Conservation (phyloP, 805 yeast genomes). For the Trichomonascus vanleenenianus region DNA sequence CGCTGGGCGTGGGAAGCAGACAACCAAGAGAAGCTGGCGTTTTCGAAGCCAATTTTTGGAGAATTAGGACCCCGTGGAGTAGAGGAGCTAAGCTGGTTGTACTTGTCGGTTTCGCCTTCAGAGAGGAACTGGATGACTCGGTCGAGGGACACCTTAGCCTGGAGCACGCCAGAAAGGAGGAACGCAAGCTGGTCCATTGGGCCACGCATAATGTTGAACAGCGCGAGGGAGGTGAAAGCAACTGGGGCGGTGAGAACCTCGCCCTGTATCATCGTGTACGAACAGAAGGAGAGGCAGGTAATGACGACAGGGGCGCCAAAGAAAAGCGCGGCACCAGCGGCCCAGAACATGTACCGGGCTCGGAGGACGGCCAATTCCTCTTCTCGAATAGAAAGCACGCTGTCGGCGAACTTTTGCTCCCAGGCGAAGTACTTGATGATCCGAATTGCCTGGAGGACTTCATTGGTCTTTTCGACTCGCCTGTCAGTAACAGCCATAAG, state of each 20-base stretch:
- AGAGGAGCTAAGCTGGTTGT: constrained; percentile 60
- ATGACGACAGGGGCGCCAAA: constrained; percentile 76
- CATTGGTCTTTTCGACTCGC: constrained; percentile 88
- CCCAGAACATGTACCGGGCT: constrained; percentile 60
- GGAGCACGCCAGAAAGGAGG: constrained; percentile 78
- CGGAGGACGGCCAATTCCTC: constrained; percentile 59
- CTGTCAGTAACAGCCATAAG: constrained; percentile 80
- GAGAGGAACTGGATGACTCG: constrained; percentile 74
- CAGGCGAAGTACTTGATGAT: constrained; percentile 94
- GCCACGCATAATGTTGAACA: constrained; percentile 73
- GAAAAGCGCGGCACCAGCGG: constrained; percentile 61
- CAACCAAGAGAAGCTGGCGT: constrained; percentile 39
- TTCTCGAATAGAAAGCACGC: constrained; percentile 61
- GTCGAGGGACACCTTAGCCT: constrained; percentile 88
- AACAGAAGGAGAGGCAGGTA: constrained; percentile 73
- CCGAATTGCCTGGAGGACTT: constrained; percentile 83
- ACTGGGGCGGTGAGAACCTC: constrained; percentile 76
- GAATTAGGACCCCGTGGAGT: constrained; percentile 41
- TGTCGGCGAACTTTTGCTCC: constrained; percentile 78
- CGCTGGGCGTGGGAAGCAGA: constrained; percentile 14
- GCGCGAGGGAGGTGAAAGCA: constrained; percentile 86
- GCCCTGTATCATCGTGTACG: constrained; percentile 66
- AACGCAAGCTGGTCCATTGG: constrained; percentile 90
- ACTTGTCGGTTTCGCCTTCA: constrained; percentile 81
- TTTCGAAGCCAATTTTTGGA: constrained; percentile 68